Evolutionary conservation across 1,284 basidiomycete genomes (phyloP).

Genomic region (Cutaneotrichosporon dermatis): DNA sequence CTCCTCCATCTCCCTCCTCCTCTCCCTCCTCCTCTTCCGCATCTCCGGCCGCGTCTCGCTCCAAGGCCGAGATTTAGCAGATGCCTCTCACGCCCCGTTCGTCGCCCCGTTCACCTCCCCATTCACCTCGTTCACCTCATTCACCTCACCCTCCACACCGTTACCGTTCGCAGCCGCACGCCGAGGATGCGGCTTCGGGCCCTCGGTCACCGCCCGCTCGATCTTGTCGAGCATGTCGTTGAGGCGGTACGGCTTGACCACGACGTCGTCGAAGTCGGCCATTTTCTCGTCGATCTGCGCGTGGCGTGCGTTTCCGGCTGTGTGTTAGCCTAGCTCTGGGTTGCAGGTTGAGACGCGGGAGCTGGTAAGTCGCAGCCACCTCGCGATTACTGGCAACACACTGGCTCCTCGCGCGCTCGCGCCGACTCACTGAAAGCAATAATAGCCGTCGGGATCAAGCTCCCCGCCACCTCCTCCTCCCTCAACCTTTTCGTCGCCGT

Average conservation of each 20-base stretch:
- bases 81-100: no score
- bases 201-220: constrained; percentile 18
- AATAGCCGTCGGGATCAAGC: not conserved
- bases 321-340: not conserved
- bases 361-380: no score
- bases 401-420: no score
- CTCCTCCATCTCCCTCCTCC: no score
- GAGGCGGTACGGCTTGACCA: constrained; percentile 40
- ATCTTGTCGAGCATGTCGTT: constrained; percentile 35
- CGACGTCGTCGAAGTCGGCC: constrained; percentile 36
- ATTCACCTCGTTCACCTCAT: no score
- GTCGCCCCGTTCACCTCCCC: no score
- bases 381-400: no score
- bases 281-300: constrained; percentile 17
- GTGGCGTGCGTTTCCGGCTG: constrained; percentile 23
- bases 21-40: no score
- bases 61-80: no score
- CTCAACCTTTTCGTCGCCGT: constrained; percentile 13
- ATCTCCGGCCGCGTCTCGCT: no score
- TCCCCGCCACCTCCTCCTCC: constrained; percentile 11
- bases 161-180: not conserved
- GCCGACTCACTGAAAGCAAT: constrained; percentile 18
- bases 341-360: no score
- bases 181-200: not conserved
- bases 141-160: no score